Evolutionary conservation across 2,329 filamentous ascomycete genomes (phyloP).

Genomic region (Monosporascus sp.): DNA sequence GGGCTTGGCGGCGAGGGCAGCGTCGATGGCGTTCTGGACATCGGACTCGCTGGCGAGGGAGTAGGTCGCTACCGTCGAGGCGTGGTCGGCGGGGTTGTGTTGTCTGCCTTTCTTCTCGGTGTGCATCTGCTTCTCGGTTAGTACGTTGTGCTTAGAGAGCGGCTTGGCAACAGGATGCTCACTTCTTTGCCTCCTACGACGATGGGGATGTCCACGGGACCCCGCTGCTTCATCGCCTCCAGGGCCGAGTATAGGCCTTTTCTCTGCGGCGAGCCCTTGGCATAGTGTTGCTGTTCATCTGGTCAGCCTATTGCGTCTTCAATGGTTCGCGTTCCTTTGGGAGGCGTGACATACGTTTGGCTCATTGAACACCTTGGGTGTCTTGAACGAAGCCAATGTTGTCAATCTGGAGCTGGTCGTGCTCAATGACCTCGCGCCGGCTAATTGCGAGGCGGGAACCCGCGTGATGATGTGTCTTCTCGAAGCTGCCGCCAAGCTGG

Average conservation of each 20-base stretch:
- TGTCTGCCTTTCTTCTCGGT: constrained; percentile 64
- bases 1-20: constrained; percentile 79
- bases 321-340: background rate
- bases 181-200: constrained; percentile 80
- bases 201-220: constrained; percentile 73
- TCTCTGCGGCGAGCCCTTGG: constrained; percentile 75
- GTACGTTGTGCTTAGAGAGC: background rate
- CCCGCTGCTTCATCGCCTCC: constrained; percentile 60
- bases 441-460: background rate
- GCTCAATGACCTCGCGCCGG: constrained; percentile 17
- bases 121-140: constrained; percentile 49
- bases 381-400: constrained; percentile 78
- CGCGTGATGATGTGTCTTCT: background rate
- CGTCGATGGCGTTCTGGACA: constrained; percentile 73
- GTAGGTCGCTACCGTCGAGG: constrained; percentile 72
- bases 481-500: background rate
- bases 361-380: constrained; percentile 84
- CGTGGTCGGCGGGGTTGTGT: constrained; percentile 77
- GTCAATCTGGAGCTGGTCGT: constrained; percentile 33
- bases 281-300: constrained; percentile 71
- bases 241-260: constrained; percentile 71
- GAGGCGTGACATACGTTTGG: constrained; percentile 68
- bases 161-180: constrained; percentile 16
- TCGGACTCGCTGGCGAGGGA: constrained; percentile 74
- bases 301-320: background rate